A percentile compares a stretch with the other conserved stretches of the same genome.
phyloP scores from a whole-genome alignment of 177 flowering plant genomes.

The Tripterygium wilfordii region DNA sequence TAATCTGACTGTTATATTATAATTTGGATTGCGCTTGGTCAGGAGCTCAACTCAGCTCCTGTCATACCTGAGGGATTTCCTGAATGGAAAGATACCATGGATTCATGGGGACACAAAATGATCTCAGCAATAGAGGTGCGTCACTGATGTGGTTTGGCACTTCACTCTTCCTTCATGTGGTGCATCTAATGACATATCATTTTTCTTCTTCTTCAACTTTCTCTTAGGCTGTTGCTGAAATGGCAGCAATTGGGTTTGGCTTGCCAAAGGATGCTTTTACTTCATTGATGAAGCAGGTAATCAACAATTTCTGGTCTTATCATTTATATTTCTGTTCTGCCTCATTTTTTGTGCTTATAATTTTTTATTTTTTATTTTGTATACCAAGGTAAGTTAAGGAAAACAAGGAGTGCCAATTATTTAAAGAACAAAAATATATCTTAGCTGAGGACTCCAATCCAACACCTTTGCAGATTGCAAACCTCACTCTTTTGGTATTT shows the following conservation, averaged over 20 bases:
- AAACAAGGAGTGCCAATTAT: too few relatives aligned
- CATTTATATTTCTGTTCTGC: background rate
- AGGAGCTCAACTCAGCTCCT: slow-evolving; percentile 96
- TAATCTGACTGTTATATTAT: background rate
- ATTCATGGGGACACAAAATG: slow-evolving; percentile 93
- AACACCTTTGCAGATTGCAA: too few relatives aligned
- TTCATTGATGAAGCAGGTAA: slow-evolving; percentile 90
- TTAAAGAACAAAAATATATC: too few relatives aligned
- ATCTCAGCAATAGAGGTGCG: slow-evolving; percentile 79
- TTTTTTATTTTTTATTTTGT: background rate
- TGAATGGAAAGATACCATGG: slow-evolving; percentile 97
- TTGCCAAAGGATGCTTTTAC: slow-evolving; percentile 89
- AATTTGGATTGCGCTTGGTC: background rate
- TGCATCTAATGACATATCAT: slow-evolving; percentile 2
- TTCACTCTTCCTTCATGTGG: background rate
- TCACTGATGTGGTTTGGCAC: background rate
- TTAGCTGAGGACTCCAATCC: too few relatives aligned
- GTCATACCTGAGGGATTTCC: slow-evolving; percentile 98
- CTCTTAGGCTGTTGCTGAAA: slow-evolving; percentile 85
- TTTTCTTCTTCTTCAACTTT: slow-evolving; percentile 3
- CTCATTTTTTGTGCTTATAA: background rate
- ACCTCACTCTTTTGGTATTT: too few relatives aligned
- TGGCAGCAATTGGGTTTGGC: slow-evolving; percentile 97
- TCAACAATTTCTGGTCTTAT: background rate
- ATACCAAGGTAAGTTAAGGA: too few relatives aligned